A percentile compares a stretch with the other conserved stretches of the same genome.
phyloP scores from a whole-genome alignment of 305 asterid genomes.

The Rubia peregrina region DNA sequence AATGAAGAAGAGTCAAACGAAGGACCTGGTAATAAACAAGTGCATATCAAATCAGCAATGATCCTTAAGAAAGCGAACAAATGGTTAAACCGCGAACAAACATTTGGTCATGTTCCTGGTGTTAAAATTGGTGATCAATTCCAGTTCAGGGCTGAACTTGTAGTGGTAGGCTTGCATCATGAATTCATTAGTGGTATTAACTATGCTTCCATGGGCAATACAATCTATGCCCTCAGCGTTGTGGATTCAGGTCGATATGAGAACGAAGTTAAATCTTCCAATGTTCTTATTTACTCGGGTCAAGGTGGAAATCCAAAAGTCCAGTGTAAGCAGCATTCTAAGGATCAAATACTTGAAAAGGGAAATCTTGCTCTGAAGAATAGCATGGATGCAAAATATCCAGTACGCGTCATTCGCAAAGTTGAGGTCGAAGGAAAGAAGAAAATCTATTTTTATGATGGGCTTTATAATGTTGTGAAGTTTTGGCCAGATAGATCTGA shows the following conservation, averaged over 20 bases:
- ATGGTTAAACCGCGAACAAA: slow-evolving; percentile 17
- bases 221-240: slow-evolving; percentile 19
- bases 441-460: slow-evolving; percentile 20
- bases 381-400: slow-evolving; percentile 21
- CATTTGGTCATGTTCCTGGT: slow-evolving; percentile 33
- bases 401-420: slow-evolving; percentile 26
- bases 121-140: slow-evolving; percentile 26
- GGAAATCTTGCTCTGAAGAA: slow-evolving; percentile 29
- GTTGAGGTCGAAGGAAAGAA: not conserved
- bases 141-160: slow-evolving; percentile 30
- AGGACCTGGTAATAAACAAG: not conserved
- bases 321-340: not conserved
- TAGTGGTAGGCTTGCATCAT: slow-evolving; percentile 24
- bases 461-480: slow-evolving; percentile 18
- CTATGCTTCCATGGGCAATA: not conserved
- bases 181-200: slow-evolving; percentile 10
- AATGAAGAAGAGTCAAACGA: not conserved
- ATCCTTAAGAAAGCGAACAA: slow-evolving; percentile 14
- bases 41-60: slow-evolving; percentile 24
- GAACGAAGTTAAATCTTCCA: slow-evolving; percentile 21
- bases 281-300: slow-evolving; percentile 21
- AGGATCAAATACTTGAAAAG: slow-evolving; percentile 23
- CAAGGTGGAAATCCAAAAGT: slow-evolving; percentile 29
- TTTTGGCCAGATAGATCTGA: slow-evolving; percentile 20
- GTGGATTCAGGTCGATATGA: slow-evolving; percentile 35